A percentile compares a stretch with the other conserved stretches of the same genome.
Evolutionary conservation across 169 alveolate genomes (phyloP).

Genomic region (Plasmodium malariae): DNA sequence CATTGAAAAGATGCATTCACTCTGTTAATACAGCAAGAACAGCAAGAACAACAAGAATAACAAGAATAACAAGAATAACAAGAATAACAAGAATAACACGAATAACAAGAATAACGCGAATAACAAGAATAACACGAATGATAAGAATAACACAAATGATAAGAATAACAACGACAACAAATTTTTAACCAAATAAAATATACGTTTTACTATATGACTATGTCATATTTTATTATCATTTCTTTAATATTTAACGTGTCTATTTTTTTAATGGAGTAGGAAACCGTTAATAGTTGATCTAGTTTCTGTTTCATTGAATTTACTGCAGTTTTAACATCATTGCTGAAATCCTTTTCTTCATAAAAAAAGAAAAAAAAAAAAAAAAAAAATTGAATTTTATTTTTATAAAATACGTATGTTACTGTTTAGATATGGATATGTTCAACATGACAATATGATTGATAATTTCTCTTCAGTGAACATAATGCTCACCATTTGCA

Average conservation of each 20-base stretch:
- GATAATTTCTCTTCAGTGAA: no score
- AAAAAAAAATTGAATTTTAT: neutral
- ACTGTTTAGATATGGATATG: neutral
- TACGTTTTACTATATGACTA: neutral
- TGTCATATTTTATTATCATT: neutral
- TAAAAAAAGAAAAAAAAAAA: neutral
- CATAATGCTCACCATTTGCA: no score
- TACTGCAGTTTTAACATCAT: conserved; percentile 28
- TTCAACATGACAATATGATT: no score
- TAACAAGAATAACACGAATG: no score
- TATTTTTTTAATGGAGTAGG: conserved; percentile 63
- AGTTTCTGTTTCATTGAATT: conserved; percentile 46
- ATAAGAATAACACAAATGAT: no score
- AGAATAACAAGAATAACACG: no score
- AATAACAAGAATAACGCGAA: no score
- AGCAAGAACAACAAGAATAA: no score
- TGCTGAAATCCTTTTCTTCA: conserved; percentile 65
- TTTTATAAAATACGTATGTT: neutral
- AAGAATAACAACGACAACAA: neutral
- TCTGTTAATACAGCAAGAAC: conserved; percentile 42
- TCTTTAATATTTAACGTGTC: conserved; percentile 46
- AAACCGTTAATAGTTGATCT: conserved; percentile 54
- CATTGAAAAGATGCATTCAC: conserved; percentile 96
- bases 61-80: no score
- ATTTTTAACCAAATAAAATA: neutral